phyloP scores from a whole-genome alignment of 202 grass and related monocot species.

The Carex sylvatica region DNA sequence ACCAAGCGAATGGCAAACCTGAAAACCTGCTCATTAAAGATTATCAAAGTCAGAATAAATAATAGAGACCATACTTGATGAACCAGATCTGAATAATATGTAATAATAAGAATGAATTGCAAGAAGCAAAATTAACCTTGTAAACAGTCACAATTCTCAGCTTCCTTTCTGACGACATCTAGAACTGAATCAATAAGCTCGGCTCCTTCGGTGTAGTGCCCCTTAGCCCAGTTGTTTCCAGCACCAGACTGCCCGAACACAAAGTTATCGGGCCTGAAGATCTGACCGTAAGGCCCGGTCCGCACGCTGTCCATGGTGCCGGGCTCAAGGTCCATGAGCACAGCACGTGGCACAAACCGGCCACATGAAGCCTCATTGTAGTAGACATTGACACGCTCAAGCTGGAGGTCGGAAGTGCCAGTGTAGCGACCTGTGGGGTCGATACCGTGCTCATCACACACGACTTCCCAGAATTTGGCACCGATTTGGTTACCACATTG shows the following conservation, averaged over 20 bases:
- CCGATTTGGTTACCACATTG: conserved; percentile 91
- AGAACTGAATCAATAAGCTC: conserved; percentile 91
- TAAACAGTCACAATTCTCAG: conserved; percentile 91
- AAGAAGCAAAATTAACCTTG: conserved; percentile 54
- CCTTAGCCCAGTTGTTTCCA: conserved; percentile 96
- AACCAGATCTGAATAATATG: conserved; percentile 5
- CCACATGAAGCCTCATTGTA: conserved; percentile 94
- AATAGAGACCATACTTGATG: background rate
- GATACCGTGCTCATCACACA: conserved; percentile 81
- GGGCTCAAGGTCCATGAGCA: conserved; percentile 92
- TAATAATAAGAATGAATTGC: background rate
- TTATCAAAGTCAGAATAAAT: background rate
- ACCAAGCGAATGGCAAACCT: conserved; percentile 89
- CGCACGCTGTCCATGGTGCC: conserved; percentile 93
- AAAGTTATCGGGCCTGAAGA: conserved; percentile 88
- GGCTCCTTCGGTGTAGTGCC: conserved; percentile 84
- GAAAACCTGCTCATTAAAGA: conserved; percentile 56
- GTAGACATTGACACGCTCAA: conserved; percentile 88
- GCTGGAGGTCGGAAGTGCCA: conserved; percentile 84
- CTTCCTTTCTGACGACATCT: conserved; percentile 86
- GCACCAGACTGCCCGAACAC: conserved; percentile 87
- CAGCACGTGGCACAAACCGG: conserved; percentile 77
- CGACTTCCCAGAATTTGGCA: conserved; percentile 84
- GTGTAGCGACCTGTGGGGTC: conserved; percentile 73
- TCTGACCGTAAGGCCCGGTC: conserved; percentile 76